phyloP scores from a whole-genome alignment of 73 alveolate genomes.

The Symbiodinium natans region DNA sequence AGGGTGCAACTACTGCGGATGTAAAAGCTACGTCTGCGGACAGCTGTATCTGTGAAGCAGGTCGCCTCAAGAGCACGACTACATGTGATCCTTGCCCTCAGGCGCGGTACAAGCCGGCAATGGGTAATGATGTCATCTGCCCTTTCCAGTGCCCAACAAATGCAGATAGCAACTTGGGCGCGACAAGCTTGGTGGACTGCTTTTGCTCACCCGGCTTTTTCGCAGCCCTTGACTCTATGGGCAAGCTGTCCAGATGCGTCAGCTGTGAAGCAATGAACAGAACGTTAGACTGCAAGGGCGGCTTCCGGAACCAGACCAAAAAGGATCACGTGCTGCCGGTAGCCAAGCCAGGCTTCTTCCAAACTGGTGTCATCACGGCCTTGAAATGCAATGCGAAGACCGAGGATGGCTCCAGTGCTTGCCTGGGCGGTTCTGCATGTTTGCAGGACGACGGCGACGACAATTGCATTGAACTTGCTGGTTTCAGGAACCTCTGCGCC shows the following conservation, averaged over 20 bases:
- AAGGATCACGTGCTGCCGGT: background rate
- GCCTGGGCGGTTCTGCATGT: background rate
- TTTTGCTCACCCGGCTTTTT: background rate
- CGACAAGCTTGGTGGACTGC: slow-evolving; percentile 21
- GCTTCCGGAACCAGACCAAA: background rate
- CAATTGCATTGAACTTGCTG: too few relatives aligned
- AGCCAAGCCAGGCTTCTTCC: slow-evolving; percentile 35
- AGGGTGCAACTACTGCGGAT: background rate
- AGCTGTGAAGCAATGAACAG: background rate
- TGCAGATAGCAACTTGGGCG: background rate
- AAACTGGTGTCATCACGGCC: background rate
- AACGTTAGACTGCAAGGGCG: slow-evolving; percentile 25
- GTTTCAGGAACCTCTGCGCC: background rate
- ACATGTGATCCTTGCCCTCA: slow-evolving; percentile 21
- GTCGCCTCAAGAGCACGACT: background rate
- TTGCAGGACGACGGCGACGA: background rate
- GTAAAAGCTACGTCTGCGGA: background rate
- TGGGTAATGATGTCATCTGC: slow-evolving; percentile 15
- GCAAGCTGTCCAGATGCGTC: slow-evolving; percentile 13
- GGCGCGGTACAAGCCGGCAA: slow-evolving; percentile 9
- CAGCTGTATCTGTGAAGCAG: slow-evolving; percentile 23
- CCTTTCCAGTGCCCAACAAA: slow-evolving; percentile 22
- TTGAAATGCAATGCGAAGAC: background rate
- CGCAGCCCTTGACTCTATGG: background rate
- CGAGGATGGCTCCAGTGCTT: slow-evolving; percentile 1